Base-by-base conservation (phyloP, 2,329 filamentous ascomycete species). In the Diaporthe citrichinensis region DNA sequence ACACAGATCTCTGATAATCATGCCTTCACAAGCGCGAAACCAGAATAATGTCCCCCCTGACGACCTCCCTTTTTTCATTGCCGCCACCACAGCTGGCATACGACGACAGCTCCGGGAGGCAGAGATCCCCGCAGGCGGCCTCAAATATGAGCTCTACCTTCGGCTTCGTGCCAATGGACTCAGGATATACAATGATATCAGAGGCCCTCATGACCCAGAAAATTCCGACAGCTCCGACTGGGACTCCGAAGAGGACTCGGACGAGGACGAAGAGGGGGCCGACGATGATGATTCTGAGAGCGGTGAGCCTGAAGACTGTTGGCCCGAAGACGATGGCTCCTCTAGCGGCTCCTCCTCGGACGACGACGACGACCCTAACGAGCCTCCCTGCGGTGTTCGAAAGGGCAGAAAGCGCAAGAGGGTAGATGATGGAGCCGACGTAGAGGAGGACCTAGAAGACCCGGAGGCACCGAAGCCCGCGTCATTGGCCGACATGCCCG, bases 71-170 rank as follows among this genome's bases (percentile, higher is more conserved):
- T 41, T 23, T 31, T 69, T 69, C n/a, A 55, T 55, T 20, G 34
- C 65, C 15, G 65, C 65, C 4, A 69, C 65, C 4, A 25, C 65
- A 7, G 36, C 46, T 2, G 49, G 49, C 15, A 6, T 69, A 28
- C 65, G 34, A 41, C 8, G 5, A 53, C 65, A 69, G 49, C 65
- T 55, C n/a, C 46, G 65, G n/a, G 65, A 55, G 4, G 65, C 65
- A 28, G 10, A 39, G 3, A 28, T 69, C 4, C 44, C 44, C 20
- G 9, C 34, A 4, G 23, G 34, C 14, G 49, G 65, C 34, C 49
- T 69, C 34, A 69, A 55, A 23, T 69, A 69, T 25, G 65, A 69
- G 0, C 65, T 69, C 12, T 68, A 68, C 65, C 65, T 39, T 20
- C 46, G 46, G 23, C 46, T 68, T 17, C 14, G 31, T 28, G 8